Evolutionary conservation across 371 early-diverging fungal species (phyloP).

Genomic region (Syncephalis plumigaleata): DNA sequence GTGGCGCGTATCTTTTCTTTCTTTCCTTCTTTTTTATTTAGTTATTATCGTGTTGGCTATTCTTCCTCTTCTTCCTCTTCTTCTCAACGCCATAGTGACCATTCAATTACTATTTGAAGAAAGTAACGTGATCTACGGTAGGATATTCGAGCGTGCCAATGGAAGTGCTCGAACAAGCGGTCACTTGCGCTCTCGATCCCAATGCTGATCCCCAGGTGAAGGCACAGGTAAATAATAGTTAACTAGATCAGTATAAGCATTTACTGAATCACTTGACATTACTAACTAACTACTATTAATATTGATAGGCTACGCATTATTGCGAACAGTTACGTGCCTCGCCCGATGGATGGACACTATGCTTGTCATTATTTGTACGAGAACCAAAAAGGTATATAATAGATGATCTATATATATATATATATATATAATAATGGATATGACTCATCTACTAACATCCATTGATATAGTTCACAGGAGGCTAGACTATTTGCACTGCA

Average conservation of each 20-base stretch:
- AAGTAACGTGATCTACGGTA: no score
- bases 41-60: no score
- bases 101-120: no score
- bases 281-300: neutral
- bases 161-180: constrained; percentile 76
- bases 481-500: constrained; percentile 74
- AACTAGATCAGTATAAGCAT: neutral
- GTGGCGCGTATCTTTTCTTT: no score
- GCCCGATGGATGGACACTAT: constrained; percentile 72
- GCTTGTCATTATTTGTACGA: constrained; percentile 58
- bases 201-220: constrained; percentile 44
- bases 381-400: constrained; percentile 60
- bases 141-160: constrained; percentile 19
- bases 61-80: no score
- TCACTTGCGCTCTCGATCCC: constrained; percentile 61
- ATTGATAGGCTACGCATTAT: constrained; percentile 60
- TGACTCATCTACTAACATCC: neutral
- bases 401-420: no score
- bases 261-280: no score
- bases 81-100: no score
- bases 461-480: constrained; percentile 39
- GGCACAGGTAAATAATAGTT: constrained; percentile 37
- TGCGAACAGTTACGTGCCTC: constrained; percentile 66
- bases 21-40: no score
- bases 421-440: no score